A percentile compares a stretch with the other conserved stretches of the same genome.
Evolutionary conservation across 495 filamentous ascomycete species (phyloP).

Genomic region (Talaromyces adpressus): DNA sequence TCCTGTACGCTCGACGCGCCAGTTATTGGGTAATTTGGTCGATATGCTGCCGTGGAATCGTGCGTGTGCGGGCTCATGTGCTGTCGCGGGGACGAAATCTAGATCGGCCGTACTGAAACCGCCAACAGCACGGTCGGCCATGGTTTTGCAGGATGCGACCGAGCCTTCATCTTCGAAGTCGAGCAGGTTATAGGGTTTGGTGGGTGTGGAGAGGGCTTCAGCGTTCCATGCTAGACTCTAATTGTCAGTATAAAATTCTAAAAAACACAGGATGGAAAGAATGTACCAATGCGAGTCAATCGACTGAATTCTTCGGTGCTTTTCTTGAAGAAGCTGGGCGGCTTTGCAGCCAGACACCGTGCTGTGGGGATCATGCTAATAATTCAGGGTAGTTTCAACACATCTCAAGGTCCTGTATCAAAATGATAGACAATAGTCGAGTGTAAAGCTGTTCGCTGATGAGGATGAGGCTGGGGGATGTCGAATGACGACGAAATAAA

Average conservation of each 20-base stretch:
- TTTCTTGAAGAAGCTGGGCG: constrained; percentile 50
- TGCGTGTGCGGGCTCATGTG: constrained; percentile 48
- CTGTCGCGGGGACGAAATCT: constrained; percentile 51
- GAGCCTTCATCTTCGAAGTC: constrained; percentile 57
- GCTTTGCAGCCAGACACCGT: constrained; percentile 37
- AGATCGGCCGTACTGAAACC: constrained; percentile 71
- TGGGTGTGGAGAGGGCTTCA: constrained; percentile 41
- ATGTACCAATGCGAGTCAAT: constrained; percentile 49
- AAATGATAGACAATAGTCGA: neutral
- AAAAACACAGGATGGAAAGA: neutral
- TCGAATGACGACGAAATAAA: constrained; percentile 1
- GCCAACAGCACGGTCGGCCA: constrained; percentile 81
- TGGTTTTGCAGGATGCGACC: constrained; percentile 64
- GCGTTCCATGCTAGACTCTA: constrained; percentile 35
- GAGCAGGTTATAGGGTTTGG: constrained; percentile 40
- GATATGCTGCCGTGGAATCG: constrained; percentile 86
- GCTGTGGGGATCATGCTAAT: constrained; percentile 40
- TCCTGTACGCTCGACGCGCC: constrained; percentile 57
- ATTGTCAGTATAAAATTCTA: neutral
- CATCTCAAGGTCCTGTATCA: neutral
- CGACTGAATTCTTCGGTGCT: constrained; percentile 60
- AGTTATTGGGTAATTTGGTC: constrained; percentile 59
- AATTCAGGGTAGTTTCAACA: neutral
- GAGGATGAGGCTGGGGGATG: neutral
- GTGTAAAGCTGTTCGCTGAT: neutral